Evolutionary conservation across 768 basidiomycete genomes (phyloP).

Genomic region (Lyophyllum atratum): DNA sequence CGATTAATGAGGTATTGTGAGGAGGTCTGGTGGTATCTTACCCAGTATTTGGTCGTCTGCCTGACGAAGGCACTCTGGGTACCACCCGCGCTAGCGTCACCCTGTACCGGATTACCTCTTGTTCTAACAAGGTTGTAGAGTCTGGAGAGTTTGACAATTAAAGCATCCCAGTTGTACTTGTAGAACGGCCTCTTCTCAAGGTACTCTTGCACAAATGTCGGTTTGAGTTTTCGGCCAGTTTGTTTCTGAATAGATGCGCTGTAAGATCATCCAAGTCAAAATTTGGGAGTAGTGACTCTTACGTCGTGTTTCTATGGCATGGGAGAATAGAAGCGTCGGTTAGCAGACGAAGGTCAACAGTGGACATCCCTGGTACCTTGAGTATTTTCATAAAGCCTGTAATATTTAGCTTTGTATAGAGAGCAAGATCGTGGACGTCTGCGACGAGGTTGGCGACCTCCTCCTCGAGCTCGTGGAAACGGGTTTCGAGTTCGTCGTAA

Average conservation of each 20-base stretch:
- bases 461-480: constrained; percentile 87
- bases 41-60: constrained; percentile 99
- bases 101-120: constrained; percentile 90
- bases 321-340: constrained; percentile 7
- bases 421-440: constrained; percentile 86
- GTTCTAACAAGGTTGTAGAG: constrained; percentile 95
- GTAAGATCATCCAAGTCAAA: neutral
- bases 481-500: constrained; percentile 78
- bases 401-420: constrained; percentile 95
- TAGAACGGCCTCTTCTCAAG: constrained; percentile 96
- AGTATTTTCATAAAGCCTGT: constrained; percentile 99
- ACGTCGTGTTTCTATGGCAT: constrained; percentile 89
- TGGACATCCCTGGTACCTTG: constrained; percentile 52
- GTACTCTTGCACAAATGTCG: constrained; percentile 87
- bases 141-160: constrained; percentile 95
- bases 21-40: constrained; percentile 29
- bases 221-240: constrained; percentile 80
- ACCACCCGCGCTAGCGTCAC: constrained; percentile 93
- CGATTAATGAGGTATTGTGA: neutral
- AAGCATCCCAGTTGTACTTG: constrained; percentile 92
- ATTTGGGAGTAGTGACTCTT: constrained; percentile 1
- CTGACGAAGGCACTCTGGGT: constrained; percentile 97
- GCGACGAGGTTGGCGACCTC: constrained; percentile 95
- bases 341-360: neutral
- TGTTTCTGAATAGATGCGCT: constrained; percentile 69